phyloP scores from a whole-genome alignment of 495 filamentous ascomycete genomes.

The Immersiella caudata region DNA sequence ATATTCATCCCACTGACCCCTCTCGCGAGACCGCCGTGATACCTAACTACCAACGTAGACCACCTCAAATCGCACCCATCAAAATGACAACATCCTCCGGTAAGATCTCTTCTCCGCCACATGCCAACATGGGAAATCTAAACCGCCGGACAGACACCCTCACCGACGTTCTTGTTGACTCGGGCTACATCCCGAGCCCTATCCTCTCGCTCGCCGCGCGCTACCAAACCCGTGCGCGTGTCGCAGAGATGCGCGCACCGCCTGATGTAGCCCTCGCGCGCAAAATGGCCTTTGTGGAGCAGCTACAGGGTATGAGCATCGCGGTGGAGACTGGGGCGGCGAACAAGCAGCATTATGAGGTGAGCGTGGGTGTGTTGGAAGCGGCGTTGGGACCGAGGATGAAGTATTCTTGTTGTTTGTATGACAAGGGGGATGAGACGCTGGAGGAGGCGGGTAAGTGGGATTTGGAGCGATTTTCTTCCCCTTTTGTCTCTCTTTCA shows the following conservation, averaged over 20 bases:
- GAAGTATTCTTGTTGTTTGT: conserved; percentile 66
- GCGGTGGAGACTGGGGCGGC: conserved; percentile 63
- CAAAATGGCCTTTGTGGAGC: conserved; percentile 62
- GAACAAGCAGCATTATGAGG: conserved; percentile 70
- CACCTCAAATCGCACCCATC: too few relatives aligned
- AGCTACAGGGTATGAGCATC: conserved; percentile 53
- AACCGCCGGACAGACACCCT: not conserved
- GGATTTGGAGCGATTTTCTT: too few relatives aligned
- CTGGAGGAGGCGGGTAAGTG: conserved; percentile 62
- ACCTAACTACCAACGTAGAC: too few relatives aligned
- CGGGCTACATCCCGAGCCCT: conserved; percentile 6
- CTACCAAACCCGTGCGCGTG: conserved; percentile 56
- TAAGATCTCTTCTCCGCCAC: too few relatives aligned
- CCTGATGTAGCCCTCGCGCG: conserved; percentile 48
- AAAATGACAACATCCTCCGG: too few relatives aligned
- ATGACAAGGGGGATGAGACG: conserved; percentile 57
- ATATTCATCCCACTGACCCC: too few relatives aligned
- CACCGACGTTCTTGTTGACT: not conserved
- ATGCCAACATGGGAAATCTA: too few relatives aligned
- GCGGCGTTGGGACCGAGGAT: conserved; percentile 63
- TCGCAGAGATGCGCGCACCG: conserved; percentile 48
- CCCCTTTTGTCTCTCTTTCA: too few relatives aligned
- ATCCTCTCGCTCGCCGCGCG: conserved; percentile 50
- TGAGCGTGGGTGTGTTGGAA: conserved; percentile 59
- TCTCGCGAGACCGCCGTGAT: too few relatives aligned